These are phyloP conservation scores for Dryadomyces sulphureus DNA, from an alignment of 2,329 filamentous ascomycete genomes.

Conservation along the genomic window DNA sequence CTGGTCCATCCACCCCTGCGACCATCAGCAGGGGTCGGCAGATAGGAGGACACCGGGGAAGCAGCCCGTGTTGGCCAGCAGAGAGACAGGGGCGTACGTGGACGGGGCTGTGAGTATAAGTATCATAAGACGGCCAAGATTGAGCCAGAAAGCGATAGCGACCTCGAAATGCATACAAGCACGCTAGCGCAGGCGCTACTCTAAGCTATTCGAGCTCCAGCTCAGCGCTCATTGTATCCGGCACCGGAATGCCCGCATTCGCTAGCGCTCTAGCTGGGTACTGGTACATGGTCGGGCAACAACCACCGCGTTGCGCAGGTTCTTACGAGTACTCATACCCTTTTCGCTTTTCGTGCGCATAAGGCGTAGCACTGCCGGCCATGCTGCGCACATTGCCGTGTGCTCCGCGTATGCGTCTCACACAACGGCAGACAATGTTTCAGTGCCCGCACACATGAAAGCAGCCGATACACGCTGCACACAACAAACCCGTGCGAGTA, in stretches of 20 bases:
- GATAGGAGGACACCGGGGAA: conserved; percentile 6
- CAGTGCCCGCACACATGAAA: too few species aligned
- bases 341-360: too few species aligned
- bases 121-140: too few species aligned
- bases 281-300: neutral
- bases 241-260: neutral
- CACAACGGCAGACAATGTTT: too few species aligned
- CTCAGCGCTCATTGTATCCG: neutral
- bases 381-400: too few species aligned
- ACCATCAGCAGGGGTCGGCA: conserved; percentile 6
- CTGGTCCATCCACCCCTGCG: neutral
- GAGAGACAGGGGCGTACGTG: too few species aligned
- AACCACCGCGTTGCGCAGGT: too few species aligned
- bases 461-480: too few species aligned
- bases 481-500: too few species aligned
- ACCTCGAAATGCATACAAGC: neutral
- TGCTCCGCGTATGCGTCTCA: too few species aligned
- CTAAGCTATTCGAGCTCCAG: neutral
- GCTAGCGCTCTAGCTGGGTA: neutral
- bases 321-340: neutral
- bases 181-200: neutral
- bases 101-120: too few species aligned
- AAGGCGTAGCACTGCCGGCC: too few species aligned
- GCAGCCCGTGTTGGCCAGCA: neutral
- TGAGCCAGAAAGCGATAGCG: neutral